phyloP scores from a whole-genome alignment of 768 basidiomycete species.

The Trametes maxima region DNA sequence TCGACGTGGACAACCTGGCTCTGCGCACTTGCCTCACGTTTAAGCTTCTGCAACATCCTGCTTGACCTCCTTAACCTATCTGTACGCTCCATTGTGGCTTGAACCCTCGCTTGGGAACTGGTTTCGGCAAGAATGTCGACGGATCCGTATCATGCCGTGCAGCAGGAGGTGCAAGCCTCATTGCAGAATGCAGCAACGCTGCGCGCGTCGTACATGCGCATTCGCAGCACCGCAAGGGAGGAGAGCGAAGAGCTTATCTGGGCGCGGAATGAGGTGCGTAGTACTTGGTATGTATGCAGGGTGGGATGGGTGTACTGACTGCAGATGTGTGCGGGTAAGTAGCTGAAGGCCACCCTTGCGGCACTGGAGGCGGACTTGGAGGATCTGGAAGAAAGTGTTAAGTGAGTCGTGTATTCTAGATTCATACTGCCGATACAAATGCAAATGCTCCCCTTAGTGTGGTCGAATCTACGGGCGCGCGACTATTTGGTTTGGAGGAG shows the following conservation, averaged over 20 bases:
- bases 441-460: slow-evolving; percentile 49
- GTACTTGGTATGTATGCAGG: not conserved
- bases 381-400: slow-evolving; percentile 93
- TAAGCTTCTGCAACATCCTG: too few species aligned
- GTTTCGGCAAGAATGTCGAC: slow-evolving; percentile 50
- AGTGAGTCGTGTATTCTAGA: slow-evolving; percentile 45
- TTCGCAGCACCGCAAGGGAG: slow-evolving; percentile 68
- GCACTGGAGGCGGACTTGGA: slow-evolving; percentile 86
- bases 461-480: slow-evolving; percentile 83
- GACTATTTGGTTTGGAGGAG: slow-evolving; percentile 81
- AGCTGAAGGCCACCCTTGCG: slow-evolving; percentile 75
- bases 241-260: slow-evolving; percentile 81
- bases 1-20: not conserved
- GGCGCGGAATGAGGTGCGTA: slow-evolving; percentile 73
- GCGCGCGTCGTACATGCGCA: slow-evolving; percentile 75
- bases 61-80: not conserved
- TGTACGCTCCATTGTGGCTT: not conserved
- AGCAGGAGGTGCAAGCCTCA: slow-evolving; percentile 78
- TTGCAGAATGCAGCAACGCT: slow-evolving; percentile 72
- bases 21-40: too few species aligned
- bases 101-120: not conserved
- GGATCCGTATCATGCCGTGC: slow-evolving; percentile 88
- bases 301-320: not conserved
- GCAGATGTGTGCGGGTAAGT: not conserved
- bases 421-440: not conserved